A percentile compares a stretch with the other conserved stretches of the same genome.
Evolutionary conservation across 1,284 basidiomycete species (phyloP).

Genomic region (Pterulicium gracile): DNA sequence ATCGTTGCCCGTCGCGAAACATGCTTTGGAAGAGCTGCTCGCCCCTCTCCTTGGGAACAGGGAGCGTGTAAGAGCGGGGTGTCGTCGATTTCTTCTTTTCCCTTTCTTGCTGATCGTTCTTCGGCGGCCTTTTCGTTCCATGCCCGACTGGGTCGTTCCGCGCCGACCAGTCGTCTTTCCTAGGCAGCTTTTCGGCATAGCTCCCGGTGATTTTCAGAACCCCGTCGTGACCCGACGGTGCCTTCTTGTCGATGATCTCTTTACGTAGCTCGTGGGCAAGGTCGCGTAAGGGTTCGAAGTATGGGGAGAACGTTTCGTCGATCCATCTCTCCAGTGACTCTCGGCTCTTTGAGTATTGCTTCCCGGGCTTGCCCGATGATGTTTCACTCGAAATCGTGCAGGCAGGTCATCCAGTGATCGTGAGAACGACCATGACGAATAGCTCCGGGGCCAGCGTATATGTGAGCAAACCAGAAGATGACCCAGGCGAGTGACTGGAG

Average conservation of each 20-base stretch:
- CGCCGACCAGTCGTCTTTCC: too few species aligned
- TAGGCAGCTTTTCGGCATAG: neutral
- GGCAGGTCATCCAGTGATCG: neutral
- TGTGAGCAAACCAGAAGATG: neutral
- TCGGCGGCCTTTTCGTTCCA: too few species aligned
- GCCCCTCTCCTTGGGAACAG: too few species aligned
- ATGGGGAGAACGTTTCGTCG: neutral
- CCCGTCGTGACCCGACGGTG: neutral
- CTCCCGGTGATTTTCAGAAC: neutral
- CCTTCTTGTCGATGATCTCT: neutral
- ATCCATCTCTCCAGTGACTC: neutral
- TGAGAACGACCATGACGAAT: neutral
- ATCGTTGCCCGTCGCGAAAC: too few species aligned
- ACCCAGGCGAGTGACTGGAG: neutral
- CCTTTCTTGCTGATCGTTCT: neutral
- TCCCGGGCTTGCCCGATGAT: neutral
- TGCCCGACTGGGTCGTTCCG: too few species aligned
- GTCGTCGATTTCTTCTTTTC: neutral
- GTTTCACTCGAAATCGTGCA: neutral
- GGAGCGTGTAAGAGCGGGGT: too few species aligned
- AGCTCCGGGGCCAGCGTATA: neutral
- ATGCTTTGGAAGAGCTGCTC: too few species aligned
- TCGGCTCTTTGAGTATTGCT: neutral
- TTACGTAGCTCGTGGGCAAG: neutral
- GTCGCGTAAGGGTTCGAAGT: neutral